Conservation (phyloP, 2,329 filamentous ascomycete species). For the Fusarium napiforme region DNA sequence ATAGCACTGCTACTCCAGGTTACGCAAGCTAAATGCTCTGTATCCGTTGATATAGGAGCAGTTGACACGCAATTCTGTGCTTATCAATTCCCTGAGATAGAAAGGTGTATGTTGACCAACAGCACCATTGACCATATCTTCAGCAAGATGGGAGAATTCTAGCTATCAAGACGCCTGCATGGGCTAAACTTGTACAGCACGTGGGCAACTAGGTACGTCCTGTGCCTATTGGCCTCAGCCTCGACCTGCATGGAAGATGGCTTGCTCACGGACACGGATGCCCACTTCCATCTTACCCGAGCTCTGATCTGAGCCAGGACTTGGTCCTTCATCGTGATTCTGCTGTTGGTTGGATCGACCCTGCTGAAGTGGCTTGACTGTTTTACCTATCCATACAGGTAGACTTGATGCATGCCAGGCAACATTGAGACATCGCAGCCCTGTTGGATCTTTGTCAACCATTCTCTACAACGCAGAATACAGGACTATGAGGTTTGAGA, state of each 20-base stretch:
- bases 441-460: too few relatives aligned
- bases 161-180: not conserved
- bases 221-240: not conserved
- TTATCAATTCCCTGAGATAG: not conserved
- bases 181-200: not conserved
- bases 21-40: not conserved
- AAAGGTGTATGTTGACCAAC: not conserved
- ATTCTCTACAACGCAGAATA: too few relatives aligned
- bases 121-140: too few relatives aligned
- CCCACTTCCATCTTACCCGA: too few relatives aligned
- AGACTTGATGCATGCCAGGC: not conserved
- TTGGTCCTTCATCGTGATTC: rapidly evolving
- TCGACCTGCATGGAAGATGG: not conserved
- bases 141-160: not conserved
- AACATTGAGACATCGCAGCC: too few relatives aligned
- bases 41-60: too few relatives aligned
- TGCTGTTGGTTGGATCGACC: not conserved
- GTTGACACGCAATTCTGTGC: rapidly evolving
- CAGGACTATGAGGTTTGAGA: rapidly evolving
- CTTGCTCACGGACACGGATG: not conserved
- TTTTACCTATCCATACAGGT: too few relatives aligned
- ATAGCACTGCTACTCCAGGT: not conserved
- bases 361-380: rapidly evolving
- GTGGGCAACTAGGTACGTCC: not conserved
- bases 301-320: not conserved